A percentile compares a stretch with the other conserved stretches of the same genome.
These are phyloP conservation scores for Endoconidiophora polonica DNA, from an alignment of 2,329 filamentous ascomycete species.

Conservation along the genomic window DNA sequence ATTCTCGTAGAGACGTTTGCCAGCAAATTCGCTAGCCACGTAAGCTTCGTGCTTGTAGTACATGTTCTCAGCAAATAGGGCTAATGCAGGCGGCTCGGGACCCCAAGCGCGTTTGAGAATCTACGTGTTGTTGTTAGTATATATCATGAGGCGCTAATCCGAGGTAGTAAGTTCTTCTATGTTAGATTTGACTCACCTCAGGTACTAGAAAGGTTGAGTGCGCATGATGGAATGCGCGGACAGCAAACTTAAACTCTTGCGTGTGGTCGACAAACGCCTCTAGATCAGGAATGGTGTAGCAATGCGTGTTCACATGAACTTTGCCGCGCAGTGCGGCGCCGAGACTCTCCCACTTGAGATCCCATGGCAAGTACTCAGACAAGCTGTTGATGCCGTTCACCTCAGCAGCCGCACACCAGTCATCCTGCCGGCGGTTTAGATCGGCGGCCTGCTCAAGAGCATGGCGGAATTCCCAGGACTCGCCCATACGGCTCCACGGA, in stretches of 20 bases:
- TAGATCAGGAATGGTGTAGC: slow-evolving; percentile 52
- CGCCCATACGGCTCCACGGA: slow-evolving; percentile 45
- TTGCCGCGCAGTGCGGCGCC: slow-evolving; percentile 48
- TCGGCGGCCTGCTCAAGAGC: slow-evolving; percentile 46
- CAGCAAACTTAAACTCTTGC: slow-evolving; percentile 52
- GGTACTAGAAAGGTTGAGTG: slow-evolving; percentile 50
- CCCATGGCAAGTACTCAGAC: slow-evolving; percentile 41
- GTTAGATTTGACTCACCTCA: slow-evolving; percentile 27
- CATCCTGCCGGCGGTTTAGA: slow-evolving; percentile 43
- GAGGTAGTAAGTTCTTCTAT: no score
- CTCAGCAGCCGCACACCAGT: slow-evolving; percentile 47
- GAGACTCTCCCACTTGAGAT: slow-evolving; percentile 46
- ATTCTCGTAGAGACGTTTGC: slow-evolving; percentile 47
- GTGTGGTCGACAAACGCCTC: slow-evolving; percentile 54
- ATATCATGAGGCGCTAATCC: slow-evolving; percentile 2
- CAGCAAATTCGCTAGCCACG: slow-evolving; percentile 46
- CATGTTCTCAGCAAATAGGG: slow-evolving; percentile 57
- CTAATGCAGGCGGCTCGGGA: slow-evolving; percentile 35
- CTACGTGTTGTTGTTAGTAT: slow-evolving; percentile 16
- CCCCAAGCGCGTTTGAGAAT: slow-evolving; percentile 41
- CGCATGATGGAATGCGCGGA: slow-evolving; percentile 54
- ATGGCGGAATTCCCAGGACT: slow-evolving; percentile 53
- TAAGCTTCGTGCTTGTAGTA: slow-evolving; percentile 55
- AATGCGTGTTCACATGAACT: slow-evolving; percentile 54
- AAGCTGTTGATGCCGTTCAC: slow-evolving; percentile 32